phyloP scores from a whole-genome alignment of 805 yeast genomes.

The Candida nonsorbophila region DNA sequence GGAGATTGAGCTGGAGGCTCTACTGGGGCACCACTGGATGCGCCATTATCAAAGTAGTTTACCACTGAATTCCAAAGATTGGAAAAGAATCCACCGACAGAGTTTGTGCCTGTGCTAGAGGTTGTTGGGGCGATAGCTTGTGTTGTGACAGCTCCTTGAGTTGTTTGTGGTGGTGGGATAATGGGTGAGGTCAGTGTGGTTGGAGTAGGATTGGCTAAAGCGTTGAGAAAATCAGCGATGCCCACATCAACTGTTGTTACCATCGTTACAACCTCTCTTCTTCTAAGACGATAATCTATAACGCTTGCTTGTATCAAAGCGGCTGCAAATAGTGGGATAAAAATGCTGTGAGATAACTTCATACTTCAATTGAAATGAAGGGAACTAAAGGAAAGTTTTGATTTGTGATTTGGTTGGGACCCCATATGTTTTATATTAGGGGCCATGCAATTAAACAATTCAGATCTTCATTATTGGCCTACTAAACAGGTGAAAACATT shows the following conservation, averaged over 20 bases:
- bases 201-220: constrained; percentile 4
- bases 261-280: not conserved
- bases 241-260: constrained; percentile 9
- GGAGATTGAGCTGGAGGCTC: no score
- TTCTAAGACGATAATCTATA: not conserved
- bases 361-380: constrained; percentile 1
- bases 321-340: not conserved
- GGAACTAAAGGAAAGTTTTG: no score
- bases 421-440: no score
- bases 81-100: no score
- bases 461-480: no score
- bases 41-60: no score
- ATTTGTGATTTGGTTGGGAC: no score
- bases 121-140: constrained; percentile 15
- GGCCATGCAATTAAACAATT: no score
- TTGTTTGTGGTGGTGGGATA: constrained; percentile 15
- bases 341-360: not conserved
- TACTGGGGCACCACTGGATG: no score
- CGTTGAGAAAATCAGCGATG: constrained; percentile 4
- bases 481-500: constrained; percentile 1
- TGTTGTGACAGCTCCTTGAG: constrained; percentile 15
- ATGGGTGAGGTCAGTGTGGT: constrained; percentile 5
- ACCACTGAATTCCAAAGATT: no score
- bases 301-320: not conserved
- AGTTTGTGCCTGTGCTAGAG: no score